Base-by-base conservation (phyloP, 306 rosid species). In the Astragalus membranaceus region DNA sequence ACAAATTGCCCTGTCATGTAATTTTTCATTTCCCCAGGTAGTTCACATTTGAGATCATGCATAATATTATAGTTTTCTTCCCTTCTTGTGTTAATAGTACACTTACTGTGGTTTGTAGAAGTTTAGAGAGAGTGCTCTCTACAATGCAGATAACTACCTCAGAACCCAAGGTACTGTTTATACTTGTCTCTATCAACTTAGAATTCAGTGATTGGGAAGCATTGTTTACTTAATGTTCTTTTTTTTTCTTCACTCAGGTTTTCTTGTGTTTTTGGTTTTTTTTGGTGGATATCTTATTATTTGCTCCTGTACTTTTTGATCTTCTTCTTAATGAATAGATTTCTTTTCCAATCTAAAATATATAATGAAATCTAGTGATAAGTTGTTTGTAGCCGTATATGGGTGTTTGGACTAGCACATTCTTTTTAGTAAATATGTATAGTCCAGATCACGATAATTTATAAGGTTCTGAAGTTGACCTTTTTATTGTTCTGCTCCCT, bases 21-120 rank as follows among this genome's bases (percentile, higher is more conserved):
- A 94, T n/a, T n/a, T 84, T 91, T 94, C 60, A 87, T 94, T 85
- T 91, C 95, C 42, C 97, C 97, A 82, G 99, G 99, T 94, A 76
- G 77, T 78, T 80, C 43, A 69, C 32, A 66, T 69, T 70, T 70
- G n/a, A n/a, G n/a, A n/a, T n/a, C n/a, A n/a, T n/a, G n/a, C n/a
- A n/a, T n/a, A n/a, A n/a, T n/a, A n/a, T n/a, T n/a, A n/a, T n/a
- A n/a, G n/a, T n/a, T n/a, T n/a, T n/a, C n/a, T n/a, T n/a, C n/a
- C n/a, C n/a, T n/a, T n/a, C n/a, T n/a, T n/a, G n/a, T n/a, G n/a
- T 30, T 75, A 79, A 56, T 64, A 52, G 65, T 50, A 36, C 16
- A 29, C 46, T 59, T 48, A 6, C 44, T 60, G 64, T 44, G 77
- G 92, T 94, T 37, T 81, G 69, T 60, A 86, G 88, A 83, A 91